Conservation (phyloP, 805 yeast genomes). For the Metschnikowia orientalis region DNA sequence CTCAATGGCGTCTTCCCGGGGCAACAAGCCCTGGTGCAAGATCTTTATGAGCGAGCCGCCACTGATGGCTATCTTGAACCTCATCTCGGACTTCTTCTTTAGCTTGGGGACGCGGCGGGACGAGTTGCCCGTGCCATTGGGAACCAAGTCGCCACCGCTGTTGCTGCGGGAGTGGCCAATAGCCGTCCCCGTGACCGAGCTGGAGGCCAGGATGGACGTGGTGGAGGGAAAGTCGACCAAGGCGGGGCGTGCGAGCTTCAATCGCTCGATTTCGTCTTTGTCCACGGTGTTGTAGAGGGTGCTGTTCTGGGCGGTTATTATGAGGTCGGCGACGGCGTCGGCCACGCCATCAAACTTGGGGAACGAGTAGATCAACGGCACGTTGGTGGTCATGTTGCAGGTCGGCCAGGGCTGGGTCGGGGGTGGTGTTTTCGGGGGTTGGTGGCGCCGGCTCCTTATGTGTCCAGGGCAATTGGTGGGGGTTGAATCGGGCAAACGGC, state of each 20-base stretch:
- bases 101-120: constrained; percentile 26
- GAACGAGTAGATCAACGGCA: constrained; percentile 89
- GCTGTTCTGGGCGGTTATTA: constrained; percentile 79
- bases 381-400: constrained; percentile 78
- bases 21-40: constrained; percentile 77
- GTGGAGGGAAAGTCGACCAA: constrained; percentile 13
- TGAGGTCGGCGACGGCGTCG: constrained; percentile 94
- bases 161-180: constrained; percentile 15
- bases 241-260: constrained; percentile 26
- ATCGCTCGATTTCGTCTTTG: constrained; percentile 26
- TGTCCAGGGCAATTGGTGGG: no score
- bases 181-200: background rate
- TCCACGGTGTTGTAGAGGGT: constrained; percentile 49
- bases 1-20: constrained; percentile 63
- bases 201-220: constrained; percentile 7
- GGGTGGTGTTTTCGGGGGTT: constrained; percentile 3
- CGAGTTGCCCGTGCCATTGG: constrained; percentile 6
- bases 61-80: constrained; percentile 86
- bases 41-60: constrained; percentile 93
- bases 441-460: no score
- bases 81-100: constrained; percentile 54
- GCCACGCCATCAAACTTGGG: constrained; percentile 89
- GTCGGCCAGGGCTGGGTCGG: background rate
- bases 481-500: no score
- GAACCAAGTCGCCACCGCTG: constrained; percentile 9